phyloP scores from a whole-genome alignment of 2,329 filamentous ascomycete species.

The Penicillium sp. region DNA sequence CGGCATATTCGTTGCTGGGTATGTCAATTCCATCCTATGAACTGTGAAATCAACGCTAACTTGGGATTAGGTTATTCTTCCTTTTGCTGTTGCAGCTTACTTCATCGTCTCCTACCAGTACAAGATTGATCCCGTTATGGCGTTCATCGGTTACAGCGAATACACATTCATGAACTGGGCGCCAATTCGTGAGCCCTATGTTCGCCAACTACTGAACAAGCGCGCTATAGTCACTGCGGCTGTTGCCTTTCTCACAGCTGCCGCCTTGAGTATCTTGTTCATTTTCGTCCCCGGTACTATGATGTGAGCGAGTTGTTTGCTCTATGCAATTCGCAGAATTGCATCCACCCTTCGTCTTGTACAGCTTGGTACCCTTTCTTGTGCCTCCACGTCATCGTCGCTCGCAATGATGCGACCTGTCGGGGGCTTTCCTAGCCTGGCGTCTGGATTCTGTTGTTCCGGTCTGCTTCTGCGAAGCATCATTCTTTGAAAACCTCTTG shows the following conservation, averaged over 20 bases:
- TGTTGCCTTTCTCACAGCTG: conserved; percentile 73
- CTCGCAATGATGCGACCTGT: conserved; percentile 2
- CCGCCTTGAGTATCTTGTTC: conserved; percentile 83
- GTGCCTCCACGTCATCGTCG: neutral
- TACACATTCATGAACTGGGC: conserved; percentile 95
- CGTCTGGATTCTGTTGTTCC: conserved; percentile 11
- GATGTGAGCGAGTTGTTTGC: conserved; percentile 30
- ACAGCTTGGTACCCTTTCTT: neutral
- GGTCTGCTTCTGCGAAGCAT: conserved; percentile 20
- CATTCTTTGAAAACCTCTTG: conserved; percentile 5
- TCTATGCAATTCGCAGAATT: neutral
- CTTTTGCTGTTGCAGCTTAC: conserved; percentile 90
- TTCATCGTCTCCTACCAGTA: conserved; percentile 90
- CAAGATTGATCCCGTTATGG: conserved; percentile 87
- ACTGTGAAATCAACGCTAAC: conserved; percentile 21
- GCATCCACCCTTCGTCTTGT: neutral
- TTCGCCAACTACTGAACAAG: conserved; percentile 79
- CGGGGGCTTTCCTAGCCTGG: conserved; percentile 6
- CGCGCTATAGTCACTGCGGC: conserved; percentile 78
- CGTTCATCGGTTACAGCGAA: conserved; percentile 86
- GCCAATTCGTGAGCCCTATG: conserved; percentile 83
- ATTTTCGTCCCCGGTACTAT: conserved; percentile 84
- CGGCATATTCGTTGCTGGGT: conserved; percentile 80
- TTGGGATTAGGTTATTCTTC: conserved; percentile 66
- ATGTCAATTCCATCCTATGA: conserved; percentile 40